These are phyloP conservation scores for Crotalaria pallida DNA, from an alignment of 306 rosid species.

Conservation along the genomic window DNA sequence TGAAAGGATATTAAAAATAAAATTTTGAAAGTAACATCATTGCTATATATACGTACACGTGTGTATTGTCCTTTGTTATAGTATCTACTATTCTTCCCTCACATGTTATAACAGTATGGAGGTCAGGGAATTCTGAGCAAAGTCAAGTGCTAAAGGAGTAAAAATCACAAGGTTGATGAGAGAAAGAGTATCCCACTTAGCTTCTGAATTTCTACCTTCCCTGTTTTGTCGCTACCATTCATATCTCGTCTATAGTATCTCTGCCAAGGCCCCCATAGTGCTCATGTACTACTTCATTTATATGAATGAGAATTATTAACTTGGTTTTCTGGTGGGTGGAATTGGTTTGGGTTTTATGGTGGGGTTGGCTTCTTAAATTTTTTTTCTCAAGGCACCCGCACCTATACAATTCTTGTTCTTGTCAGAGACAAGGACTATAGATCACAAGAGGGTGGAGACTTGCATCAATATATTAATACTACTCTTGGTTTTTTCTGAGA, in stretches of 20 bases:
- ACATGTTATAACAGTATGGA: neutral
- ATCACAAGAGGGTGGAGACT: too few relatives aligned
- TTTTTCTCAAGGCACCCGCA: constrained; percentile 7
- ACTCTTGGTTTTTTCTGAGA: too few relatives aligned
- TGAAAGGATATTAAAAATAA: too few relatives aligned
- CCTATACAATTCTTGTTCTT: neutral
- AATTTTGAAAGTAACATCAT: too few relatives aligned
- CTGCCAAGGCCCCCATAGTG: neutral
- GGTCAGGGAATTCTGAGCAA: constrained; percentile 29
- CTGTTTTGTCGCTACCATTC: constrained; percentile 33
- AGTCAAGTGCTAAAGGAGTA: constrained; percentile 34
- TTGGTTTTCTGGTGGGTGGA: neutral
- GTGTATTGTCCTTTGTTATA: neutral
- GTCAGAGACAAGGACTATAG: neutral
- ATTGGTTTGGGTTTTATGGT: neutral
- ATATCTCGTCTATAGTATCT: neutral
- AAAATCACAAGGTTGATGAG: constrained; percentile 32
- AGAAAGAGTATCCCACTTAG: constrained; percentile 27
- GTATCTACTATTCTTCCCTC: neutral
- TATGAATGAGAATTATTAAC: constrained; percentile 8
- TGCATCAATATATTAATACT: too few relatives aligned
- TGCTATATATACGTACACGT: neutral
- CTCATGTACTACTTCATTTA: constrained; percentile 21
- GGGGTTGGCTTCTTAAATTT: neutral
- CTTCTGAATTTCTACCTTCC: constrained; percentile 19